Conservation (phyloP, 106 monocot genomes). For the Dendrobium huoshanense region DNA sequence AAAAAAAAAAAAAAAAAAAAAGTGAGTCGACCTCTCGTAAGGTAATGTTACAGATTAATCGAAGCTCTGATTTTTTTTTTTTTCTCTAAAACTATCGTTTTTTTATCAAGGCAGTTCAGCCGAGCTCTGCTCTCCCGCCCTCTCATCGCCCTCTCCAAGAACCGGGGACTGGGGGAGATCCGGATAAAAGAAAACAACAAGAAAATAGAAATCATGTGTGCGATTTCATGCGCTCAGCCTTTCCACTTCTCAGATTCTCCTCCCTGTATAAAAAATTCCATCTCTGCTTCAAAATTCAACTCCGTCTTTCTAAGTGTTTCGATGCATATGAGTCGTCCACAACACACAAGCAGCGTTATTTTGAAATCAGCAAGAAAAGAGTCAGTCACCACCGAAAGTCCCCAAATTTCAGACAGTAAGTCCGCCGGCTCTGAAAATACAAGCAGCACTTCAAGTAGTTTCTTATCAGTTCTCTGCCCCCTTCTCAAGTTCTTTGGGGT, state of each 20-base stretch:
- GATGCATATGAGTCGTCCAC: not conserved
- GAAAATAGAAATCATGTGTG: not conserved
- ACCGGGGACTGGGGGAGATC: not conserved
- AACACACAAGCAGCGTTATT: not conserved
- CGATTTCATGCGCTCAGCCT: not conserved
- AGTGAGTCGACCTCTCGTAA: too few species aligned
- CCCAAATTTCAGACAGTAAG: not conserved
- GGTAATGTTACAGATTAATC: too few species aligned
- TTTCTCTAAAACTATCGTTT: too few species aligned
- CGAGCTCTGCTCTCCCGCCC: not conserved
- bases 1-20: too few species aligned
- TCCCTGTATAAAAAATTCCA: not conserved
- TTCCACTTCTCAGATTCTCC: not conserved
- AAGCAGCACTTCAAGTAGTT: slow-evolving; percentile 1
- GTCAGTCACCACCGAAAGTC: not conserved
- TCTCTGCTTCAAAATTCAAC: not conserved
- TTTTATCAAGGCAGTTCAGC: too few species aligned
- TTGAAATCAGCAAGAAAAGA: not conserved
- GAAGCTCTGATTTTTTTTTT: too few species aligned
- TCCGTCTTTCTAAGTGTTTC: not conserved
- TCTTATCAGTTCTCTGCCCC: slow-evolving; percentile 17
- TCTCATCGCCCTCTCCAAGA: not conserved
- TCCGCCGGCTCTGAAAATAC: slow-evolving; percentile 1
- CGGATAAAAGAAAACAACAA: not conserved
- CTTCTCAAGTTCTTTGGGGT: slow-evolving; percentile 22